Evolutionary conservation across 2,329 filamentous ascomycete genomes (phyloP).

Genomic region (Aureobasidium sp.): DNA sequence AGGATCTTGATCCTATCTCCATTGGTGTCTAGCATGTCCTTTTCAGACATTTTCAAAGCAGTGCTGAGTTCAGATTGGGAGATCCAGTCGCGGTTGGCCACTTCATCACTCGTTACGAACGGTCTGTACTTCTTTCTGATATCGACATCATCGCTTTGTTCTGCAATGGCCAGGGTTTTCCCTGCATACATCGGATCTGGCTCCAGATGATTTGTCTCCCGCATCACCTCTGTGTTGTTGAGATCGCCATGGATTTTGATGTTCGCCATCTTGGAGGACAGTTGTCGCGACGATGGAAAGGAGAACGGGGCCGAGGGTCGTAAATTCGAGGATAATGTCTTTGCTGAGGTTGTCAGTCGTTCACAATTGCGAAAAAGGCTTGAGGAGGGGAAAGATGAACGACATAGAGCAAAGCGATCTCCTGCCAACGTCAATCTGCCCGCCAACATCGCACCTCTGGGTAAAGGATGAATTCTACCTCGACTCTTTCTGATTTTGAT

Average conservation of each 20-base stretch:
- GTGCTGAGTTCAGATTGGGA: slow-evolving; percentile 49
- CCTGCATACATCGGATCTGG: slow-evolving; percentile 17
- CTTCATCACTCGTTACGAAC: slow-evolving; percentile 42
- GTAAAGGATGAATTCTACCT: too few species aligned
- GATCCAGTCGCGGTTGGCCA: slow-evolving; percentile 48
- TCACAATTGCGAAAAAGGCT: too few species aligned
- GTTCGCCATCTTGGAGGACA: too few species aligned
- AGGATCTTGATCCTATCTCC: slow-evolving; percentile 47
- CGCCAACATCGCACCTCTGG: too few species aligned
- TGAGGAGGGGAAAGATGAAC: too few species aligned
- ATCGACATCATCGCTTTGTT: slow-evolving; percentile 39
- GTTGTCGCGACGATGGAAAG: too few species aligned
- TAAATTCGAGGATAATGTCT: too few species aligned
- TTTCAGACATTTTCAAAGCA: slow-evolving; percentile 44
- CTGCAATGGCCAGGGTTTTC: slow-evolving; percentile 37
- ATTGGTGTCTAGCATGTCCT: slow-evolving; percentile 34
- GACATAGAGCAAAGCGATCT: too few species aligned
- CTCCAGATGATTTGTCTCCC: slow-evolving; percentile 15
- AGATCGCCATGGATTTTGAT: slow-evolving; percentile 19
- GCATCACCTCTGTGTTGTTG: slow-evolving; percentile 22
- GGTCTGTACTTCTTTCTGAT: slow-evolving; percentile 49
- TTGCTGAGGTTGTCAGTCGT: too few species aligned
- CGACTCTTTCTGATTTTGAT: too few species aligned
- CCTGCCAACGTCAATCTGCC: too few species aligned
- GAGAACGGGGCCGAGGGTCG: too few species aligned